Evolutionary conservation across 208 protist species (phyloP).

Genomic region (Trypanosoma lewisi): DNA sequence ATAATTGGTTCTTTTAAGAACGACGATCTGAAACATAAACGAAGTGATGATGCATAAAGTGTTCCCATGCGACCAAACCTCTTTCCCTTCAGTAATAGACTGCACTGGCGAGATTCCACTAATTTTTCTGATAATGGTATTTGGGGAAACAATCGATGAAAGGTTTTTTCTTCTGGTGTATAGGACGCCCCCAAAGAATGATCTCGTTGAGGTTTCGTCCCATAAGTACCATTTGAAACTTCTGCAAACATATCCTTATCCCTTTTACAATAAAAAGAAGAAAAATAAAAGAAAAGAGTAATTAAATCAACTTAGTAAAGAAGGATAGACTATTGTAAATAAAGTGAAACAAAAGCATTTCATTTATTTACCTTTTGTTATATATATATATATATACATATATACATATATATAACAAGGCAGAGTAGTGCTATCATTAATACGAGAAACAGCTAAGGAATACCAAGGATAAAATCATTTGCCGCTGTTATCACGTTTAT

Average conservation of each 20-base stretch:
- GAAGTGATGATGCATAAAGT: slow-evolving; percentile 52
- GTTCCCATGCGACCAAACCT: slow-evolving; percentile 52
- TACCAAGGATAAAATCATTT: neutral
- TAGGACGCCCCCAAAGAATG: slow-evolving; percentile 17
- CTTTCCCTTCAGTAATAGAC: slow-evolving; percentile 28
- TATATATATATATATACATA: neutral
- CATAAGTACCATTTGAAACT: neutral
- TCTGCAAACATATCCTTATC: slow-evolving; percentile 13
- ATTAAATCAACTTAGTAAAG: slow-evolving; percentile 12
- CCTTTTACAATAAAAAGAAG: slow-evolving; percentile 14
- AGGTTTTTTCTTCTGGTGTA: slow-evolving; percentile 36
- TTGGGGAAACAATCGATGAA: slow-evolving; percentile 46
- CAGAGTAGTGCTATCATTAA: too few relatives aligned
- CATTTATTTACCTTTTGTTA: slow-evolving; percentile 13
- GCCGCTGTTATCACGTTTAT: neutral
- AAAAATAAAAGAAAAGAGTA: slow-evolving; percentile 4
- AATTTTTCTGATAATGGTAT: slow-evolving; percentile 46
- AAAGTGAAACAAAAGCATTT: slow-evolving; percentile 16
- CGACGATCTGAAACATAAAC: slow-evolving; percentile 52
- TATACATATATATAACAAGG: neutral
- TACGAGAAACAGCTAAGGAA: neutral
- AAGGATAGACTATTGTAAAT: too few relatives aligned
- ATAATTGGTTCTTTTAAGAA: slow-evolving; percentile 45
- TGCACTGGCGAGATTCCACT: slow-evolving; percentile 46
- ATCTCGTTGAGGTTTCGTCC: neutral